A percentile compares a stretch with the other conserved stretches of the same genome.
phyloP scores from a whole-genome alignment of 208 protist genomes.

The Acanthamoeba royreba region DNA sequence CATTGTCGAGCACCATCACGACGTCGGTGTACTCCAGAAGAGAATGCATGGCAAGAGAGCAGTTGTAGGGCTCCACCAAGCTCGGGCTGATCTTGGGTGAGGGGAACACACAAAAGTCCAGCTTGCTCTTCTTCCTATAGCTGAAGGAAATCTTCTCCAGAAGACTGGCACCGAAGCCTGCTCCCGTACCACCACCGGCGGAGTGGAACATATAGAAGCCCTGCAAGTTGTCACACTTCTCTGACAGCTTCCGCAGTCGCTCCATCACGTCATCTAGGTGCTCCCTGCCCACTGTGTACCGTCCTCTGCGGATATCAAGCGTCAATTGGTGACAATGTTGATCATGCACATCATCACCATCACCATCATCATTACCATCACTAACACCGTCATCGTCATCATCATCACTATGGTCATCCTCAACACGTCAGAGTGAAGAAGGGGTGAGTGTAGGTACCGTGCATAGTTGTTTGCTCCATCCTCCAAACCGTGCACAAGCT shows the following conservation, averaged over 20 bases:
- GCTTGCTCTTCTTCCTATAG: slow-evolving; percentile 97
- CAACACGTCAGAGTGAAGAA: no score
- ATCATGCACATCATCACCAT: no score
- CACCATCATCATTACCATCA: no score
- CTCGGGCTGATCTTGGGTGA: slow-evolving; percentile 92
- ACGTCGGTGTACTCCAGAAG: slow-evolving; percentile 92
- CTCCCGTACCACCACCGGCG: slow-evolving; percentile 97
- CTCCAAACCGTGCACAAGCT: slow-evolving; percentile 94
- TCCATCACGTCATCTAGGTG: slow-evolving; percentile 90
- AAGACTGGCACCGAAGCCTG: slow-evolving; percentile 94
- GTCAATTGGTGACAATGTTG: no score
- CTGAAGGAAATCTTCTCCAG: slow-evolving; percentile 95
- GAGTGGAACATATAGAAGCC: slow-evolving; percentile 85
- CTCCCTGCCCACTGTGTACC: slow-evolving; percentile 98
- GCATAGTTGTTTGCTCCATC: slow-evolving; percentile 98
- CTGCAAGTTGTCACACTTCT: slow-evolving; percentile 96
- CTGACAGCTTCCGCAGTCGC: slow-evolving; percentile 93
- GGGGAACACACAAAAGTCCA: slow-evolving; percentile 93
- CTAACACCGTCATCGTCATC: no score
- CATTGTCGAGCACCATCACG: slow-evolving; percentile 93
- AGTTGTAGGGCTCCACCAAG: slow-evolving; percentile 97
- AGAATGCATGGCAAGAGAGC: slow-evolving; percentile 90
- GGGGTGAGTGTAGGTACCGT: no score
- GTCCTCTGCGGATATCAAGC: slow-evolving; percentile 79
- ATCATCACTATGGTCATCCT: no score